Evolutionary conservation across 371 early-diverging fungal species (phyloP), one percentile per base, ranked within the genome.

Genomic region (Circinella umbellata): DNA sequence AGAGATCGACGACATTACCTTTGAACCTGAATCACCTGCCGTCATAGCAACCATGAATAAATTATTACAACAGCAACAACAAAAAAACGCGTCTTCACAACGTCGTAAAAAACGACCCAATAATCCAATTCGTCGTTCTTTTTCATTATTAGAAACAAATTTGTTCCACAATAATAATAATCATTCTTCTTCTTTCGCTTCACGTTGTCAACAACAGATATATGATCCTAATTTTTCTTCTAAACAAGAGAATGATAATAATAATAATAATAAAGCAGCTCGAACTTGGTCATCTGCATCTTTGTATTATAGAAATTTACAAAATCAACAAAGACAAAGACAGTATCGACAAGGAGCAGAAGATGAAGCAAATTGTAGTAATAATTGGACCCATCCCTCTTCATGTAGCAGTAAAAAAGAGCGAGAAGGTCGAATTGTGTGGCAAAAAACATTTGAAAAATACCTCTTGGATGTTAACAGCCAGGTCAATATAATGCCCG

Each of bases 61-160:
- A 49, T 34, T 14, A 46, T 38, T 48, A 39, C 46, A 49, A 38
- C 64, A 20, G 34, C 34, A 27, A 39, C 46, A 49, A 38, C 64
- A 20, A 49, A 4, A 27, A 10, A 63, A 46, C 63, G 57, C 63
- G 48, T 47, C 51, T 48, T 27, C 35, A 8, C 17, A 35, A 64
- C 65, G 38, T n/a, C 64, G 34, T 37, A 14, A 20, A 38, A 55
- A 62, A 42, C 57, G 57, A 57, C 57, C 57, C 14, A 57, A 53
- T 34, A 67, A 65, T 54, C 68, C 73, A 11, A 51, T 76, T n/a
- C 70, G 73, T 49, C 69, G 81, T 9, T 80, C 81, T 4, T 67
- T 80, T 35, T 80, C 81, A 7, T 67, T 80, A 51, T 59, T 80
- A 17, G 81, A 80, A 42, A 71, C 61, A 27, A 76, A 65, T 42